Conservation (phyloP, 1,139 yeast species). For the Taphrina communis region DNA sequence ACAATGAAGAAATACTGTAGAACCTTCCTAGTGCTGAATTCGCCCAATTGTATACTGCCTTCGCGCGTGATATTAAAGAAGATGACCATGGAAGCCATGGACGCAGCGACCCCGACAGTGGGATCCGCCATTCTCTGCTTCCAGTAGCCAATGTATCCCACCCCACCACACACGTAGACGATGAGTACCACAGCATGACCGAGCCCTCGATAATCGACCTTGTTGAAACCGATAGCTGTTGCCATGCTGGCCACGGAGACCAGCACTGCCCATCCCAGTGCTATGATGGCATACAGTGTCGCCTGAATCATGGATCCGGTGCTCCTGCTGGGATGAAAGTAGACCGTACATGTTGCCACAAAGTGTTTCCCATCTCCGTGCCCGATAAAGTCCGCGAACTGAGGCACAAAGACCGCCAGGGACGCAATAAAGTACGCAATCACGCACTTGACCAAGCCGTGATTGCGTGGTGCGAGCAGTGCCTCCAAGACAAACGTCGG, state of each 20-base stretch:
- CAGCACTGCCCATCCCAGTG: constrained; percentile 63
- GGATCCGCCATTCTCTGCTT: constrained; percentile 71
- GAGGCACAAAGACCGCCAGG: constrained; percentile 70
- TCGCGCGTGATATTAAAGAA: constrained; percentile 79
- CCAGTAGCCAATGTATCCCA: constrained; percentile 71
- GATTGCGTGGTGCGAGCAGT: constrained; percentile 19
- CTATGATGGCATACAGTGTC: constrained; percentile 62
- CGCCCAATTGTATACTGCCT: constrained; percentile 68
- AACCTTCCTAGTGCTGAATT: constrained; percentile 64
- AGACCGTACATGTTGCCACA: constrained; percentile 81
- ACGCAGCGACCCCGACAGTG: constrained; percentile 80
- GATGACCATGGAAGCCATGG: constrained; percentile 73
- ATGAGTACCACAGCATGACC: constrained; percentile 66
- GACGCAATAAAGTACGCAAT: constrained; percentile 76
- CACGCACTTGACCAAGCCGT: constrained; percentile 63
- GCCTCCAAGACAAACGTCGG: neutral
- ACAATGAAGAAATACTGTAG: constrained; percentile 66
- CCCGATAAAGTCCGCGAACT: constrained; percentile 65
- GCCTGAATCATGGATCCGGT: constrained; percentile 83
- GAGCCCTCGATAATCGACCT: constrained; percentile 58
- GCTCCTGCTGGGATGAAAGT: constrained; percentile 81
- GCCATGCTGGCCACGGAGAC: constrained; percentile 64
- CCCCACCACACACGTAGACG: constrained; percentile 59
- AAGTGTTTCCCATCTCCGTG: constrained; percentile 77
- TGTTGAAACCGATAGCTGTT: constrained; percentile 59